phyloP scores from a whole-genome alignment of 2,329 filamentous ascomycete species.

The Fusarium coicis region DNA sequence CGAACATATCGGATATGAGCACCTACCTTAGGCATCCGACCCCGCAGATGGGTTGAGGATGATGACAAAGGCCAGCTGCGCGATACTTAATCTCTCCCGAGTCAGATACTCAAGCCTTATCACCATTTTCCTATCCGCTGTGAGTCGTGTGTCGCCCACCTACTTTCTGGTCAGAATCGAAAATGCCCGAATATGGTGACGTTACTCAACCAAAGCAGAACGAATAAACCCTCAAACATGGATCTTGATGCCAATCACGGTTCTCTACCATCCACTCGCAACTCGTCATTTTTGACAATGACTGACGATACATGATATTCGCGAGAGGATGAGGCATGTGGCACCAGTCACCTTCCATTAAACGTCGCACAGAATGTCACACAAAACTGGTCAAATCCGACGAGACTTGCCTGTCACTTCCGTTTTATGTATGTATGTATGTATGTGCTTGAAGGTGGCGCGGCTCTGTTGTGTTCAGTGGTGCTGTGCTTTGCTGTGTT shows the following conservation, averaged over 20 bases:
- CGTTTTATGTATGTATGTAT: not conserved
- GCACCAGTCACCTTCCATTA: slow-evolving; percentile 30
- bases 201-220: not conserved
- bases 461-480: slow-evolving; percentile 15
- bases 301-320: not conserved
- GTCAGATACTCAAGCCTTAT: slow-evolving; percentile 2
- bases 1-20: not conserved
- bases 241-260: not conserved
- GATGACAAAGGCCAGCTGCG: not conserved
- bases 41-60: not conserved
- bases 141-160: slow-evolving; percentile 9
- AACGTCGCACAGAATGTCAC: slow-evolving; percentile 20
- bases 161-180: not conserved
- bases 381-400: slow-evolving; percentile 14
- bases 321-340: slow-evolving; percentile 16
- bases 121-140: not conserved
- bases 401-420: slow-evolving; percentile 11
- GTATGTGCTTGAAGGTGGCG: slow-evolving; percentile 10
- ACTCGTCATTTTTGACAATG: not conserved
- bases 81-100: not conserved
- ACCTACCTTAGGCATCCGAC: not conserved
- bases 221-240: not conserved
- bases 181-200: not conserved
- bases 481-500: not conserved
- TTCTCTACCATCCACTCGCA: not conserved